Evolutionary conservation across 257 asterid genomes (phyloP).

Genomic region (Ehretia macrophylla): DNA sequence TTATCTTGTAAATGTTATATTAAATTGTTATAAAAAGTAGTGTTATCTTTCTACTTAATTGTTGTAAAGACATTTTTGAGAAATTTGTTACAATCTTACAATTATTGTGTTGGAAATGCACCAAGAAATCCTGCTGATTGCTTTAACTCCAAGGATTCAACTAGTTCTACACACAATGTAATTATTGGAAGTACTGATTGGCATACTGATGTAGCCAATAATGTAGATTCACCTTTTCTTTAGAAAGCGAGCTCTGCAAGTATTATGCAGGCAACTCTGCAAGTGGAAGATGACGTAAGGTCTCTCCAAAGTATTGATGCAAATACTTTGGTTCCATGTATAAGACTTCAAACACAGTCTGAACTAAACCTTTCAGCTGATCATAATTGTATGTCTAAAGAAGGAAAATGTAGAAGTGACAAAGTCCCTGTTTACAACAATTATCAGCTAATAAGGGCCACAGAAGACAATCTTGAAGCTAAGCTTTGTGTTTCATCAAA

Average conservation of each 20-base stretch:
- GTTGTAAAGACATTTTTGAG: too few species aligned
- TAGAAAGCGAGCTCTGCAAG: slow-evolving; percentile 21
- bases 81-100: too few species aligned
- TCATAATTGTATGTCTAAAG: slow-evolving; percentile 19
- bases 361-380: slow-evolving; percentile 21
- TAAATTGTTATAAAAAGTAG: too few species aligned
- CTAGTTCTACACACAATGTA: slow-evolving; percentile 15
- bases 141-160: slow-evolving; percentile 17
- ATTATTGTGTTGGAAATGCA: slow-evolving; percentile 1
- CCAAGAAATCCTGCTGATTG: slow-evolving; percentile 18
- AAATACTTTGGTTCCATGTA: slow-evolving; percentile 19
- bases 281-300: slow-evolving; percentile 22
- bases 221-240: slow-evolving; percentile 16
- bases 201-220: slow-evolving; percentile 21
- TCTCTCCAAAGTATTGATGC: slow-evolving; percentile 19
- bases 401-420: slow-evolving; percentile 15
- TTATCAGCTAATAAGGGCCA: slow-evolving; percentile 12
- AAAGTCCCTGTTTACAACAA: slow-evolving; percentile 18
- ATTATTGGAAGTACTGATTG: slow-evolving; percentile 18
- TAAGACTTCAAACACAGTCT: slow-evolving; percentile 19
- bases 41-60: too few species aligned
- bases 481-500: slow-evolving; percentile 25
- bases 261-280: slow-evolving; percentile 7
- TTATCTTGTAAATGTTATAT: too few species aligned
- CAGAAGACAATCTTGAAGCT: slow-evolving; percentile 23